These are phyloP conservation scores for Linum tenue DNA, from an alignment of 345 rosid species.

Conservation along the genomic window DNA sequence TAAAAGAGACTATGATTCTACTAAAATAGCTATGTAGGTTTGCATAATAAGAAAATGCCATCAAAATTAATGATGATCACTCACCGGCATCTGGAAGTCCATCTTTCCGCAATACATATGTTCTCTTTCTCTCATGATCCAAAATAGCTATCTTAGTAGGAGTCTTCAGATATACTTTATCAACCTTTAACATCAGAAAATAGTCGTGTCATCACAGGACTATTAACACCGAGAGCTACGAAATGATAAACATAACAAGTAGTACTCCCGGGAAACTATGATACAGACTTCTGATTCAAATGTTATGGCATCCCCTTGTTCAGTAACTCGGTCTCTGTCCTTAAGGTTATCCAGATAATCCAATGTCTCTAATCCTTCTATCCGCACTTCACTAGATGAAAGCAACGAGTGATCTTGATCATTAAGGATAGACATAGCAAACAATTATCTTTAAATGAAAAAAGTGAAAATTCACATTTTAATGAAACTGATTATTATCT, in stretches of 20 bases:
- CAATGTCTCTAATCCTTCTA: constrained; percentile 1
- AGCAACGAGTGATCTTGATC: not conserved
- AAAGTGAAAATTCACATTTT: not conserved
- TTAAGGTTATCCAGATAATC: constrained; percentile 2
- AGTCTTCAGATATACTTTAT: constrained; percentile 2
- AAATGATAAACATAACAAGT: not conserved
- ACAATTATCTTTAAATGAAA: no score
- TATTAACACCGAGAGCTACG: not conserved
- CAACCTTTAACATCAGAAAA: not conserved
- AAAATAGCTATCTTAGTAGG: constrained; percentile 1
- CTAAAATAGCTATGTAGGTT: no score
- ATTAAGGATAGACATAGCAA: not conserved
- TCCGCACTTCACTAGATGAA: constrained; percentile 1
- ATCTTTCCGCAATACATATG: constrained; percentile 1
- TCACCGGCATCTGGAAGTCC: constrained; percentile 8
- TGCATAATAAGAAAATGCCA: no score
- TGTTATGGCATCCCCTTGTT: constrained; percentile 2
- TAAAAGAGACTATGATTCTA: no score
- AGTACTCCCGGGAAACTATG: not conserved
- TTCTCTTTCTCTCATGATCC: constrained; percentile 1
- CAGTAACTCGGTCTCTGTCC: constrained; percentile 1
- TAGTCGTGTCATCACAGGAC: not conserved
- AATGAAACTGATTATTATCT: not conserved
- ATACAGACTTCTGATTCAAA: not conserved
- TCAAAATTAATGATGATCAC: not conserved